phyloP scores from a whole-genome alignment of 345 rosid genomes.

The Citrus glauca region DNA sequence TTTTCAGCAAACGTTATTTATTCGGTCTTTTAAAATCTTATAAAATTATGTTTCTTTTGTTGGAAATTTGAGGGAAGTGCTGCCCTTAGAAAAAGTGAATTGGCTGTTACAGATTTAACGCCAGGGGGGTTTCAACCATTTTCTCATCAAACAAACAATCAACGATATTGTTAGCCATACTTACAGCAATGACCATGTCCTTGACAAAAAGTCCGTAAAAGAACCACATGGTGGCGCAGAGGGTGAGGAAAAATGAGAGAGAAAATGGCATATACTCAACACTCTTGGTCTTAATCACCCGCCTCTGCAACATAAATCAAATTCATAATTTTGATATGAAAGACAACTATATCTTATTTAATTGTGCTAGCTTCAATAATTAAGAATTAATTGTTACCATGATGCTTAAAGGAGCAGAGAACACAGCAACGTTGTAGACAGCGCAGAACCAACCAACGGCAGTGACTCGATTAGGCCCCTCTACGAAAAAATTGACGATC shows the following conservation, averaged over 20 bases:
- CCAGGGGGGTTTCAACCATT: too few relatives aligned
- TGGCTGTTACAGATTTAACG: too few relatives aligned
- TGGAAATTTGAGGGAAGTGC: too few relatives aligned
- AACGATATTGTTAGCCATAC: background rate
- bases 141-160: background rate
- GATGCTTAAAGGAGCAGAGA: constrained; percentile 74
- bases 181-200: constrained; percentile 75
- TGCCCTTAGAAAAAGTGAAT: too few relatives aligned
- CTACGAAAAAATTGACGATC: constrained; percentile 32
- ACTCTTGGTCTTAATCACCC: constrained; percentile 72
- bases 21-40: too few relatives aligned
- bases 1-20: too few relatives aligned
- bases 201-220: constrained; percentile 66
- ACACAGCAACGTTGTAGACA: constrained; percentile 56
- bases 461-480: constrained; percentile 35
- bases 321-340: too few relatives aligned
- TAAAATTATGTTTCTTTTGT: too few relatives aligned
- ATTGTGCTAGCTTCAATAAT: too few relatives aligned
- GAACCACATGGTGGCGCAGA: constrained; percentile 86
- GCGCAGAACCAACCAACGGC: constrained; percentile 81
- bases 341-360: too few relatives aligned
- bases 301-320: constrained; percentile 39
- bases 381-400: constrained; percentile 39
- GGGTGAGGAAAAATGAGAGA: constrained; percentile 63
- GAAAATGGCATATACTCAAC: constrained; percentile 88